Base-by-base conservation (phyloP, 1,284 basidiomycete genomes). In the Trametes pubescens region DNA sequence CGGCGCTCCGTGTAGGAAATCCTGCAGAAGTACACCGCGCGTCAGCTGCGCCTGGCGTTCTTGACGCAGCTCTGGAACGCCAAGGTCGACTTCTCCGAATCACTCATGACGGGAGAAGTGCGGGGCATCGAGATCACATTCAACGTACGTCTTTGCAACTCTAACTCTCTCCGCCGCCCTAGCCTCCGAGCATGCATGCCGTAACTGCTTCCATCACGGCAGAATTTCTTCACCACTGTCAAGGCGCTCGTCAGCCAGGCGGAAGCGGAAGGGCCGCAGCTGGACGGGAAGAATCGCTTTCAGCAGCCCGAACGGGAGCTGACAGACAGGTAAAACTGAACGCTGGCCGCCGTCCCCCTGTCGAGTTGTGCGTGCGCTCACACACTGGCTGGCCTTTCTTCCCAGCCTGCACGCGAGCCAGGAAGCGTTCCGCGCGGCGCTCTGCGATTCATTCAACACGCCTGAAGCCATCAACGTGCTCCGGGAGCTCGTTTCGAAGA, bases 401-500 rank as follows among this genome's bases (percentile, higher is more conserved):
- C 61, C 49, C 68, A 95, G 93, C 69, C 83, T 98, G 47, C 84
- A 92, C 69, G 81, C 88, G 55, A 87, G 90, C 40, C 96, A 97
- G 78, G 72, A 84, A 47, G 82, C 86, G 2, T 98, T 99, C 85
- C 90, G 95, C 58, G 82, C 80, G n/a, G 94, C 96, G 0, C 88
- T 99, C 61, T 98, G 94, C 79, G 97, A 99, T 78, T 98, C 96
- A 1, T 98, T 99, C 84, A 97, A 99, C 78, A 99, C 97, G 0
- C 94, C 96, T 1, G 83, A 82, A 16, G 97, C 95, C 0, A 79
- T 99, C 49, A 85, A 87, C 69, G 80, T 89, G 59, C 79, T 99
- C 14, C 84, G 94, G 14, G 92, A 96, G 65, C 81, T 99, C 34
- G 89, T 99, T 29, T 92, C 92, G n/a, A 85, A 88, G 58, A 90